These are phyloP conservation scores for Xylaria sp. DNA, from an alignment of 2,329 filamentous ascomycete species.

Conservation along the genomic window DNA sequence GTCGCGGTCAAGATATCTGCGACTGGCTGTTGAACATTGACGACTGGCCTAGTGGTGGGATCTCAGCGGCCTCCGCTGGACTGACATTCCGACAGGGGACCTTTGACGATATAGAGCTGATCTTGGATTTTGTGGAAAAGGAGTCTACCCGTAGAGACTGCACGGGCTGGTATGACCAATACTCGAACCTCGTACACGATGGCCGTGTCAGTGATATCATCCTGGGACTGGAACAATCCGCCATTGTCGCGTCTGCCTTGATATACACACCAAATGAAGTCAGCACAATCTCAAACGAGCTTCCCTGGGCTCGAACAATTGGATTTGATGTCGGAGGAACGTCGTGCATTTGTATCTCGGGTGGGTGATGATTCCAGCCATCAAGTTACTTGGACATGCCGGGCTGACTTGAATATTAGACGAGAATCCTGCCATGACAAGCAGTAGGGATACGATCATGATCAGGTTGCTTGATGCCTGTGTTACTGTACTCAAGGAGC, in stretches of 20 bases:
- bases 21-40: constrained; percentile 59
- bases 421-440: constrained; percentile 46
- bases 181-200: constrained; percentile 52
- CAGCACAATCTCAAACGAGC: constrained; percentile 50
- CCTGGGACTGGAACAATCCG: constrained; percentile 52
- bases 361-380: constrained; percentile 42
- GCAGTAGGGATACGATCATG: constrained; percentile 52
- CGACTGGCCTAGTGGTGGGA: constrained; percentile 48
- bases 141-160: constrained; percentile 50
- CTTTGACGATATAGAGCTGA: constrained; percentile 47
- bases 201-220: constrained; percentile 55
- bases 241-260: constrained; percentile 56
- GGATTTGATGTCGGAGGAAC: constrained; percentile 58
- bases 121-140: constrained; percentile 54
- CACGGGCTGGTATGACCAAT: constrained; percentile 64
- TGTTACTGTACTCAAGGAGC: constrained; percentile 48
- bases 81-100: constrained; percentile 50
- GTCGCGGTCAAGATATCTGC: constrained; percentile 52
- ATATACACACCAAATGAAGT: constrained; percentile 54
- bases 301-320: constrained; percentile 59
- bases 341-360: constrained; percentile 62
- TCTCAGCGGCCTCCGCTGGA: constrained; percentile 42
- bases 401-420: constrained; percentile 40
- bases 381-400: constrained; percentile 2
- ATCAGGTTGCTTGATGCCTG: constrained; percentile 58